Conservation (phyloP, 2,329 filamentous ascomycete species). For the Fusarium dlaminii region DNA sequence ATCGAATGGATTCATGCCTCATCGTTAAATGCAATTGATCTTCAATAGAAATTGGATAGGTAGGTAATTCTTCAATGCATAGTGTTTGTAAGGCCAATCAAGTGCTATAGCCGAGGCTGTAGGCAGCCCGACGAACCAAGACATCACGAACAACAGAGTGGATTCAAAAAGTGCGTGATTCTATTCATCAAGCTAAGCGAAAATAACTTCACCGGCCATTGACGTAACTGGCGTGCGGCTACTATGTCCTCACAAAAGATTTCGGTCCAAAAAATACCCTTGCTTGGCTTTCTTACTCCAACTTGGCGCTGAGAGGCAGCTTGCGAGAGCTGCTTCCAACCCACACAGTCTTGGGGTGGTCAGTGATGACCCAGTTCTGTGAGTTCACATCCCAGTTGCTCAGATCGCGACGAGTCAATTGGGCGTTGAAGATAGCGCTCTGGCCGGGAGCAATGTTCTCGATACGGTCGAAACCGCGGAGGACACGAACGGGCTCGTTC, state of each 20-base stretch:
- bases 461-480: slow-evolving; percentile 85
- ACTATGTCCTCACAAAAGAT: background rate
- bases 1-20: accelerated
- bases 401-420: slow-evolving; percentile 81
- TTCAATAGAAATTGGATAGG: too few species aligned
- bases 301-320: slow-evolving; percentile 53
- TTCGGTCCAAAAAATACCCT: background rate
- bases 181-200: slow-evolving; percentile 3
- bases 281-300: slow-evolving; percentile 15
- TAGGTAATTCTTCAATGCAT: background rate
- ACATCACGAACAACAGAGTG: background rate
- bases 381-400: slow-evolving; percentile 82
- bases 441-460: slow-evolving; percentile 73
- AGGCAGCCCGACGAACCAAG: background rate
- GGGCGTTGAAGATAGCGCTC: slow-evolving; percentile 71
- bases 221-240: slow-evolving; percentile 9
- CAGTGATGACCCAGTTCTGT: slow-evolving; percentile 85
- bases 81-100: background rate
- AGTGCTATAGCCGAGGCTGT: background rate
- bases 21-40: background rate
- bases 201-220: slow-evolving; percentile 9
- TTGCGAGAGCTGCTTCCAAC: slow-evolving; percentile 66
- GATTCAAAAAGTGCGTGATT: background rate
- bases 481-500: slow-evolving; percentile 70
- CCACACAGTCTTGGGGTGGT: slow-evolving; percentile 61